These are phyloP conservation scores for Chrysosporium queenslandicum DNA, from an alignment of 2,329 filamentous ascomycete genomes.

Conservation along the genomic window DNA sequence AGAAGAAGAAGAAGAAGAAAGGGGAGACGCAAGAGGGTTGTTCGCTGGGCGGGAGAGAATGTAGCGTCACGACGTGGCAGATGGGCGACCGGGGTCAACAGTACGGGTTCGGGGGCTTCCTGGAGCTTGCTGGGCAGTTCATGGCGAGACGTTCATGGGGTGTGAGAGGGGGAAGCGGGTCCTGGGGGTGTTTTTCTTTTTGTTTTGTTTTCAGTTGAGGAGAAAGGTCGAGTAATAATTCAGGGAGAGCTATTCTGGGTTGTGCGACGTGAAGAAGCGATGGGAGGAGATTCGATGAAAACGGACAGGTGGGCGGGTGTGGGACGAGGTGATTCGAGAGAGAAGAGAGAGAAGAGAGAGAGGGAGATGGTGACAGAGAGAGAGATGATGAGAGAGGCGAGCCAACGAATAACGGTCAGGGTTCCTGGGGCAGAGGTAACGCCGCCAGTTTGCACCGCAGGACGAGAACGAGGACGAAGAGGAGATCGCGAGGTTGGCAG, in stretches of 20 bases:
- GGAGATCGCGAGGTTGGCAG: background rate
- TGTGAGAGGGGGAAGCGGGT: background rate
- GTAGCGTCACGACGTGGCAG: constrained; percentile 15
- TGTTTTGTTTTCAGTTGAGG: background rate
- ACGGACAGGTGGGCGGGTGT: background rate
- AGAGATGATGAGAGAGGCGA: background rate
- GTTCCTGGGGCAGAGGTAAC: constrained; percentile 3
- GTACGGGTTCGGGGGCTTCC: constrained; percentile 6
- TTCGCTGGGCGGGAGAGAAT: background rate
- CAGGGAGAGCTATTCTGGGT: too few relatives aligned
- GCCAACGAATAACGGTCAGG: background rate
- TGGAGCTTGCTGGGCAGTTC: background rate
- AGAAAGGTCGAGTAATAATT: background rate
- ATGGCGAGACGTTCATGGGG: background rate
- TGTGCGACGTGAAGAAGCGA: background rate
- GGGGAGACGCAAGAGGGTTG: constrained; percentile 2
- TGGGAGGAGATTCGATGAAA: too few relatives aligned
- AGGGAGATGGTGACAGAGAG: background rate
- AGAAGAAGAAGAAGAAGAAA: constrained; percentile 1
- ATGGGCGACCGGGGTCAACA: constrained; percentile 16
- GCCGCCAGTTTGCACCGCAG: constrained; percentile 4
- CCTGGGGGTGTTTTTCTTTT: background rate
- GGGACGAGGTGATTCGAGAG: background rate
- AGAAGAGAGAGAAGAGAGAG: background rate
- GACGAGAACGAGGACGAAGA: too few relatives aligned